phyloP scores from a whole-genome alignment of 2,329 filamentous ascomycete genomes.

The Xylaria sp. region DNA sequence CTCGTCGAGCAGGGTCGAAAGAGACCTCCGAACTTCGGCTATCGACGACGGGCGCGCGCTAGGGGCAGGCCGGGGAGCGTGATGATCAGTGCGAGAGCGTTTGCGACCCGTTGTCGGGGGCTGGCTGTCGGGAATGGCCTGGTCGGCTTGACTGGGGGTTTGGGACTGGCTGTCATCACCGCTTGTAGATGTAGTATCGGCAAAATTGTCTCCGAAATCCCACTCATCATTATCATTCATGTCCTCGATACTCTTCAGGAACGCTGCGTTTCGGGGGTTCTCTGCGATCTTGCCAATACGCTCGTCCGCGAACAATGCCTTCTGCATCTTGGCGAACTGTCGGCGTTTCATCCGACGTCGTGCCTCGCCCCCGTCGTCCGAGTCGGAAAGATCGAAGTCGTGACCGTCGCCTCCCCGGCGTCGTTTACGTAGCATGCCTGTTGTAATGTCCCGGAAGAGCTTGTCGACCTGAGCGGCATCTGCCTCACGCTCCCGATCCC shows the following conservation, averaged over 20 bases:
- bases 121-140: slow-evolving; percentile 64
- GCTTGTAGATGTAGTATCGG: slow-evolving; percentile 55
- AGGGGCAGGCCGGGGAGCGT: slow-evolving; percentile 64
- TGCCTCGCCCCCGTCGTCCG: slow-evolving; percentile 85
- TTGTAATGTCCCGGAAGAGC: slow-evolving; percentile 92
- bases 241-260: slow-evolving; percentile 90
- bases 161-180: slow-evolving; percentile 54
- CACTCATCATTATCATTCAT: slow-evolving; percentile 79
- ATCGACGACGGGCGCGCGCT: slow-evolving; percentile 78
- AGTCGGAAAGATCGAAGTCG: slow-evolving; percentile 88
- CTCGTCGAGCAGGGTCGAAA: slow-evolving; percentile 86
- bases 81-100: slow-evolving; percentile 46
- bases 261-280: slow-evolving; percentile 89
- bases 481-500: slow-evolving; percentile 79
- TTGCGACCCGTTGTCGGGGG: slow-evolving; percentile 55
- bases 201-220: slow-evolving; percentile 73
- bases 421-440: slow-evolving; percentile 85
- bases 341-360: slow-evolving; percentile 83
- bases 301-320: slow-evolving; percentile 87
- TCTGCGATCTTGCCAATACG: slow-evolving; percentile 90
- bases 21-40: slow-evolving; percentile 82
- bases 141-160: slow-evolving; percentile 47
- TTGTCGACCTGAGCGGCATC: slow-evolving; percentile 92
- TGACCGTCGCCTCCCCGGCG: slow-evolving; percentile 66
- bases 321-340: slow-evolving; percentile 92